Evolutionary conservation across 164 flowering plant species (phyloP).

Genomic region (Aristolochia fimbriata): DNA sequence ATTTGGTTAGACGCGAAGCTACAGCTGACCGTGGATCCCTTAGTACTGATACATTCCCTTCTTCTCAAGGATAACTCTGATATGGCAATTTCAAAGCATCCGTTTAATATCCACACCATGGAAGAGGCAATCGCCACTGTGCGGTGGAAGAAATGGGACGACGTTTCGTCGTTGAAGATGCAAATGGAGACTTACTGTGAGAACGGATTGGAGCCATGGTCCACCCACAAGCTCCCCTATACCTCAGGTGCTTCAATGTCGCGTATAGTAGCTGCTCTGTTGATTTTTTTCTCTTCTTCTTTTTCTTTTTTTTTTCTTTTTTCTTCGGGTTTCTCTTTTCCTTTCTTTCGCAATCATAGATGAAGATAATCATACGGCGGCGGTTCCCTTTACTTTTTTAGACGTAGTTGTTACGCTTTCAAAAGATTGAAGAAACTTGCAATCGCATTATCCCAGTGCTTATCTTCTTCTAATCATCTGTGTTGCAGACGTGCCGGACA

Average conservation of each 20-base stretch:
- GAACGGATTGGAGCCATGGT: conserved; percentile 81
- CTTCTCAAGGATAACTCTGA: conserved; percentile 45
- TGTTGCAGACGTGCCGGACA: conserved; percentile 86
- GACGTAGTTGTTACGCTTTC: background rate
- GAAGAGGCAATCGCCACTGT: conserved; percentile 97
- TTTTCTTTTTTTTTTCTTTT: too few species aligned
- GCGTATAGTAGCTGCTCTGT: background rate
- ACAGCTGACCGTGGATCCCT: conserved; percentile 76
- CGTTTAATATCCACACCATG: conserved; percentile 67
- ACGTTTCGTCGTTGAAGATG: conserved; percentile 43
- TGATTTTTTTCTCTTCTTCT: too few species aligned
- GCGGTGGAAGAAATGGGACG: conserved; percentile 91
- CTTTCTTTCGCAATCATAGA: too few species aligned
- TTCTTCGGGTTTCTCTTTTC: too few species aligned
- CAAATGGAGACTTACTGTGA: conserved; percentile 95
- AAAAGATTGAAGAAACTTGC: background rate
- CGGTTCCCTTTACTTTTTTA: background rate
- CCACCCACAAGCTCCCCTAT: conserved; percentile 54
- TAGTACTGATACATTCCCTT: conserved; percentile 64
- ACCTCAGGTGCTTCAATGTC: conserved; percentile 41
- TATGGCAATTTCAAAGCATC: conserved; percentile 90
- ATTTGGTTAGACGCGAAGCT: conserved; percentile 90
- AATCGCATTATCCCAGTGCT: background rate
- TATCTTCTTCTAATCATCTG: background rate
- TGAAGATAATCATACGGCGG: background rate